Conservation (phyloP, 345 rosid species). For the Jatropha curcas region DNA sequence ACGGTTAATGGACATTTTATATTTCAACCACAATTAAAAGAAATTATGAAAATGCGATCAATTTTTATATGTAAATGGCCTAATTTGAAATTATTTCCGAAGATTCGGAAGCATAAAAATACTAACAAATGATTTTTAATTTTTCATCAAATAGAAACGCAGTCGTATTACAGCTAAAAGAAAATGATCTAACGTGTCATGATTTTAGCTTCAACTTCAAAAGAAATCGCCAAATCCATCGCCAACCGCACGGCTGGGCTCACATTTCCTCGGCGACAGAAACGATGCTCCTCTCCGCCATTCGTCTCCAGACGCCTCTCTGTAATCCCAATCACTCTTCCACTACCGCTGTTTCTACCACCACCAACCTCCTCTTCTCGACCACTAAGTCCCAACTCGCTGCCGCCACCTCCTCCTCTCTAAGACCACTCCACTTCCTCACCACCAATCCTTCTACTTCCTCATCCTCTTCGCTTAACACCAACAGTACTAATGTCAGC, state of each 20-base stretch:
- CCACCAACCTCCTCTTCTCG: conserved; percentile 26
- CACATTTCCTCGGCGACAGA: not conserved
- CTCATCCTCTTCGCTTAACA: conserved; percentile 9
- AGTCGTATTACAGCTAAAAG: not conserved
- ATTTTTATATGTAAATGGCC: no score
- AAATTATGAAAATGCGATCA: no score
- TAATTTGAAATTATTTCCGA: no score
- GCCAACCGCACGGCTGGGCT: not conserved
- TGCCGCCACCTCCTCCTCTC: conserved; percentile 29
- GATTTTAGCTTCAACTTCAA: conserved; percentile 8
- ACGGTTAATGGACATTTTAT: no score
- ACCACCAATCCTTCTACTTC: conserved; percentile 33
- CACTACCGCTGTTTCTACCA: conserved; percentile 6
- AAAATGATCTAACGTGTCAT: conserved; percentile 4
- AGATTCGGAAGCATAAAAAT: no score
- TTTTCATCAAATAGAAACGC: not conserved
- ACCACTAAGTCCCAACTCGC: conserved; percentile 11
- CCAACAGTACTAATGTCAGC: conserved; percentile 3
- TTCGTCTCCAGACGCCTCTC: conserved; percentile 38
- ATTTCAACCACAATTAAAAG: no score
- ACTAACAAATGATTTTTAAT: no score
- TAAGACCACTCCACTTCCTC: conserved; percentile 20
- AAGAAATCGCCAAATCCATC: not conserved
- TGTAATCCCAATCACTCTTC: conserved; percentile 1
- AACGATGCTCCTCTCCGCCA: conserved; percentile 59